Evolutionary conservation across 2,329 filamentous ascomycete species (phyloP), one percentile per base, ranked within the genome.

Genomic region (Botrytis tulipae): DNA sequence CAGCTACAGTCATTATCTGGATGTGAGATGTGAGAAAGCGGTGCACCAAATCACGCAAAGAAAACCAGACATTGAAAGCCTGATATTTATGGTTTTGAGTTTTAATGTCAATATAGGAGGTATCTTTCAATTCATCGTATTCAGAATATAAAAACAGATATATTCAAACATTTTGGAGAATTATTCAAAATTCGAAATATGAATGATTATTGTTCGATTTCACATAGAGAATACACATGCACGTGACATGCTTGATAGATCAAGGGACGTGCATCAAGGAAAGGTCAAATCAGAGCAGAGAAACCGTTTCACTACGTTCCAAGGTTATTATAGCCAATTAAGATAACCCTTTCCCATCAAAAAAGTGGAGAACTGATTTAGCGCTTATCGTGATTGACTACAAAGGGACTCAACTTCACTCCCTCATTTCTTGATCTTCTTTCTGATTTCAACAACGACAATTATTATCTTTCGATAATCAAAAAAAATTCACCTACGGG

Each of bases 401-500:
- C 66, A 68, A 68, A 68, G 25, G 29, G n/a, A 54, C 35, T 18
- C 65, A 57, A 68, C 66, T 48, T 57, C 48, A 42, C 20, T 22
- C 5, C 32, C 65, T 51, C 25, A 9, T 10, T 42, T 22, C 37
- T n/a, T 44, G n/a, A 35, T 46, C 59, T 44, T 29, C 40, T 20
- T 70, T 61, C 51, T 40, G 4, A 18, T 35, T 42, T 32, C 66
- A 42, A 40, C 66, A 42, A 54, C 62, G 5, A 46, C 63, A 42
- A 32, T 4, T 16, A 57, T 57, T 57, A 57, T 68, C 48, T 57
- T 68, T 68, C 48, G 66, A 68, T 54, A 68, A 57, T 32, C 35
- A 40, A 54, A 14, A 14, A 14, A 68, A 60, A 12, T 14, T 63
- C 32, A 57, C 40, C 51, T 37, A 77, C 77, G 76, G 77, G 77